phyloP scores from a whole-genome alignment of 2,329 filamentous ascomycete species.

The Trichoderma gracile region DNA sequence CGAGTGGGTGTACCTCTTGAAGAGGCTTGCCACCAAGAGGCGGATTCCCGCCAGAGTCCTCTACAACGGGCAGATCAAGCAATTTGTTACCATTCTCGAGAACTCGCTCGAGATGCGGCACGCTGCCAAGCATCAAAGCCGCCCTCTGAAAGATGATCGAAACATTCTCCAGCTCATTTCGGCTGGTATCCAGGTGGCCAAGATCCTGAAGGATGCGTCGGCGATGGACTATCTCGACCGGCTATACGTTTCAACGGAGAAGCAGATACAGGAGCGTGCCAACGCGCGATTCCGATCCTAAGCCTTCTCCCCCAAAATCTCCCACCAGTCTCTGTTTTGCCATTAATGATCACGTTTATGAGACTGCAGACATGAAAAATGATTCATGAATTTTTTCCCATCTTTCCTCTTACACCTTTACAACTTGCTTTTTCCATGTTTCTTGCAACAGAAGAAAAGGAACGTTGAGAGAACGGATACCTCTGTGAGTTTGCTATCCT shows the following conservation, averaged over 20 bases:
- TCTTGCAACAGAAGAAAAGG: background rate
- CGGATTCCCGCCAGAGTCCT: conserved; percentile 80
- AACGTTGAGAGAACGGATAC: conserved; percentile 11
- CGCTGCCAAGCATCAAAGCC: conserved; percentile 77
- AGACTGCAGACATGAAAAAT: conserved; percentile 25
- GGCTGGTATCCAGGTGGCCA: conserved; percentile 82
- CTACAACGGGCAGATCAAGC: conserved; percentile 89
- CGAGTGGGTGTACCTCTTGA: conserved; percentile 87
- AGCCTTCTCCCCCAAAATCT: conserved; percentile 25
- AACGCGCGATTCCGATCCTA: conserved; percentile 39
- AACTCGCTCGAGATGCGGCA: conserved; percentile 88
- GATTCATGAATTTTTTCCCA: conserved; percentile 13
- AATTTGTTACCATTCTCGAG: conserved; percentile 83
- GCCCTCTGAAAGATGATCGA: conserved; percentile 82
- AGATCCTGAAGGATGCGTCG: conserved; percentile 79
- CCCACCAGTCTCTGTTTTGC: conserved; percentile 22
- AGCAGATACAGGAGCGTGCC: conserved; percentile 70
- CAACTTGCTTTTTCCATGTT: conserved; percentile 14
- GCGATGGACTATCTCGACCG: conserved; percentile 81
- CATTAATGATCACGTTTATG: conserved; percentile 31
- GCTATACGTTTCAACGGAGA: conserved; percentile 80
- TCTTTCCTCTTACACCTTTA: background rate
- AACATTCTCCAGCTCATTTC: conserved; percentile 87
- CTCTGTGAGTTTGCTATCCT: background rate
- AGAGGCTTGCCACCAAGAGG: conserved; percentile 81